Base-by-base conservation (phyloP, 1,139 yeast species). In the Pichia sp. region DNA sequence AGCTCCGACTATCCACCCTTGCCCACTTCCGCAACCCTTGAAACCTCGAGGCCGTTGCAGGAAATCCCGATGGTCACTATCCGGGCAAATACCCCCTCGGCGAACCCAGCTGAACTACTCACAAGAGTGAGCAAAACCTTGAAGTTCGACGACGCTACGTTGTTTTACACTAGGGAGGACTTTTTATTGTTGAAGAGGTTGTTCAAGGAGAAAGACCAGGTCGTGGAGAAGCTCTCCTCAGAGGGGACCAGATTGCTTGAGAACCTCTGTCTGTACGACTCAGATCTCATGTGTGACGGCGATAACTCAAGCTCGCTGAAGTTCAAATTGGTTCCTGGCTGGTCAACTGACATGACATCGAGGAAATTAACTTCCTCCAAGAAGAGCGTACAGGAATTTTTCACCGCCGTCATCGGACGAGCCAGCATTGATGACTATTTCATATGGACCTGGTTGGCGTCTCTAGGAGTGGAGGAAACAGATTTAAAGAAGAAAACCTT, bases 391-490 rank as follows among this genome's bases (percentile, higher is more conserved):
- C 34, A 50, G 13, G 70, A 69, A 53, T 67, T 60, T 45, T 68
- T 62, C 50, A 79, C 83, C 34, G 83, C 89, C 1, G 70, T 76
- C 2, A 78, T 86, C 15, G 72, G 80, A 16, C 80, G 87, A 58
- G 85, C 87, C 1, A 78, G 89, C 1, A 81, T 90, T 36, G 95
- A 88, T 69, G 97, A 90, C 66, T 90, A 87, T 66, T 89, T 85
- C 64, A 87, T 89, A 32, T 90, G 96, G 96, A 81, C 96, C 0
- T 90, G 97, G 97, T 74, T 88, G 62, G 83, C 90, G 2, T 80
- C 90, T 1, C 69, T 89, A 31, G 89, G 89, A 0, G 79, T 84
- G 46, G 97, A 90, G 64, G 89, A 88, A 66, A 82, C 90, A 0
- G 74, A 78, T 43, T 71, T 74, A 34, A 81, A 84, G 62, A 87